Base-by-base conservation (phyloP, 768 basidiomycete species). In the Lentinus tigrinus region DNA sequence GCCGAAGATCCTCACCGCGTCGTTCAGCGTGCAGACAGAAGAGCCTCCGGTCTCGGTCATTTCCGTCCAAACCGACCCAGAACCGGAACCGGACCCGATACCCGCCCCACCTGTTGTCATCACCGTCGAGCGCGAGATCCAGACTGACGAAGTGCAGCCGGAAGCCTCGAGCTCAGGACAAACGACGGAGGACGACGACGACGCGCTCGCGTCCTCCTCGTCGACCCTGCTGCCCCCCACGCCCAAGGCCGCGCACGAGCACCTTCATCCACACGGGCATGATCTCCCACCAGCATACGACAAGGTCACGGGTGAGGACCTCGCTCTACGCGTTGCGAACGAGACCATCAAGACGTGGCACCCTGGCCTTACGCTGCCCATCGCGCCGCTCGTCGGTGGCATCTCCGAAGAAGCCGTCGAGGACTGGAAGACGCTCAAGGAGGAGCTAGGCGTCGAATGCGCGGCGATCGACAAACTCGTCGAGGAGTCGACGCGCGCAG, bases 371-470 rank as follows among this genome's bases (percentile, higher is more conserved):
- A 63, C 69, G 38, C 58, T 79, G 36, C 81, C 80, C 8, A 70
- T 80, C 50, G 75, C 78, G 42, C 71, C 78, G 4, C 42, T 78
- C 23, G 50, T 70, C 2, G 81, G 80, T 3, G 86, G 85, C 11
- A 74, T 93, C 26, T 85, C 89, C 4, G 78, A 82, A 52, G 89
- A 91, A 36, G 75, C 83, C 2, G 70, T 80, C 23, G 88, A 87
- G 61, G 90, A 91, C 62, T 93, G 91, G 92, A 84, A 83, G 62
- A 80, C 85, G 7, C 74, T 93, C 53, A 91, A 93, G 72, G 83
- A 83, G 26, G 89, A 93, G 68, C 78, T 93, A 9, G 91, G 91
- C 11, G 78, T 91, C 43, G 86, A 86, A 26, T 93, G 91, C 65
- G 63, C 75, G 27, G 88, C 90, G 46, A 88, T 93, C 64, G 91